A percentile compares a stretch with the other conserved stretches of the same genome.
Conservation (phyloP, 2,329 filamentous ascomycete species). For the Hymenoscyphus scutula region DNA sequence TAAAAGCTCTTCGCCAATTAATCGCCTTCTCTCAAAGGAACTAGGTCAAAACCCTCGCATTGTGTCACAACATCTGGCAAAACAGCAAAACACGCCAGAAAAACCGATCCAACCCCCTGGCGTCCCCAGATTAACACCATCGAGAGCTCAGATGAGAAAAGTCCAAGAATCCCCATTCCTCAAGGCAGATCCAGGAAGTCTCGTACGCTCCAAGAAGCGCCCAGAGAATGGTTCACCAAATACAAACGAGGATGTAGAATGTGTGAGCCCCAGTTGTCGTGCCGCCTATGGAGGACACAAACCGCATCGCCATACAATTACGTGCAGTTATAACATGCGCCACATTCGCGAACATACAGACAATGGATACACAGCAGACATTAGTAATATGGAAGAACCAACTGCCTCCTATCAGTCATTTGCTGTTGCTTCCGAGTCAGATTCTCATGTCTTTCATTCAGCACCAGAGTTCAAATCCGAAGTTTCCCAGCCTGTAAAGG, state of each 20-base stretch:
- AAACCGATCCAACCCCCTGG: not conserved
- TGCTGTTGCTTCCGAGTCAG: conserved; percentile 6
- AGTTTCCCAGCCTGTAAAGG: not conserved
- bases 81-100: not conserved
- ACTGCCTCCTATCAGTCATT: conserved; percentile 7
- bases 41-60: not conserved
- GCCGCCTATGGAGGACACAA: conserved; percentile 26
- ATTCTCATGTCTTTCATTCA: conserved; percentile 7
- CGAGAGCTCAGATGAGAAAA: conserved; percentile 8
- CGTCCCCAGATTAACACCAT: not conserved
- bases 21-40: not conserved
- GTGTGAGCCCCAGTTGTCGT: conserved; percentile 23
- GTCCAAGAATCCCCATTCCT: conserved; percentile 27
- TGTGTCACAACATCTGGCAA: not conserved
- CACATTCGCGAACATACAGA: conserved; percentile 23
- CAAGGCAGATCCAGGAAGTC: conserved; percentile 20
- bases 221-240: not conserved
- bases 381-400: conserved; percentile 19
- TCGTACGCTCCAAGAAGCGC: not conserved
- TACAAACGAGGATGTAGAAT: conserved; percentile 7
- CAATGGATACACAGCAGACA: conserved; percentile 26
- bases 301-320: conserved; percentile 27
- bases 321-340: conserved; percentile 20
- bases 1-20: not conserved
- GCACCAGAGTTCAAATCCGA: conserved; percentile 1